Evolutionary conservation across 768 basidiomycete species (phyloP).

Genomic region (Dioszegia hungarica): DNA sequence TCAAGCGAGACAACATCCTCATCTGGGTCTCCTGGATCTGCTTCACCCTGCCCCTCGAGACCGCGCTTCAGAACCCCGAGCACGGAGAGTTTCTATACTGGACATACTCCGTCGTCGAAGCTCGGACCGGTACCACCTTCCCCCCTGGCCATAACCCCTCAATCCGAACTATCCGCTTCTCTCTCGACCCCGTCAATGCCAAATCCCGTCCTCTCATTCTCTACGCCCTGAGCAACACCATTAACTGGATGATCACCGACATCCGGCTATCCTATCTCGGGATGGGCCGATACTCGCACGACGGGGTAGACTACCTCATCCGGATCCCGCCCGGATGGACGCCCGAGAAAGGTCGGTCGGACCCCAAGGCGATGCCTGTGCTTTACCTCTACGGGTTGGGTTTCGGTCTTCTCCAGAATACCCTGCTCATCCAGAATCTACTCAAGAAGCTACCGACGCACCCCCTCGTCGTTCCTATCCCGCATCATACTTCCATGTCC

Average conservation of each 20-base stretch:
- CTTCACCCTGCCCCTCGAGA: conserved; percentile 64
- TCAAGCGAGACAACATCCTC: conserved; percentile 61
- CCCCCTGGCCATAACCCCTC: conserved; percentile 59
- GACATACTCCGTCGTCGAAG: conserved; percentile 62
- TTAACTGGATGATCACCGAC: conserved; percentile 30
- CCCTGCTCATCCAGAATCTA: conserved; percentile 54
- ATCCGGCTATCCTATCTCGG: conserved; percentile 38
- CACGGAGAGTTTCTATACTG: conserved; percentile 57
- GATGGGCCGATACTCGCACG: conserved; percentile 54
- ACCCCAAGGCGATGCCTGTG: conserved; percentile 55
- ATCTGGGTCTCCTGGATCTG: conserved; percentile 81
- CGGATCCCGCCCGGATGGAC: conserved; percentile 68
- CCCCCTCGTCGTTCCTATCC: conserved; percentile 71
- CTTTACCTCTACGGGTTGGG: conserved; percentile 87
- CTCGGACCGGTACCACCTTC: conserved; percentile 63
- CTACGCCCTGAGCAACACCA: conserved; percentile 42
- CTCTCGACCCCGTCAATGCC: conserved; percentile 66
- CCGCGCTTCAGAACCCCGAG: conserved; percentile 54
- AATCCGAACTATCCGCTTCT: conserved; percentile 61
- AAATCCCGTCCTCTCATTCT: conserved; percentile 55
- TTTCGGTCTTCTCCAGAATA: conserved; percentile 64
- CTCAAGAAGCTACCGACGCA: conserved; percentile 56
- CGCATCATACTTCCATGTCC: conserved; percentile 80
- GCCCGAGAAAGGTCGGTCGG: conserved; percentile 54
- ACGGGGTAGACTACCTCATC: conserved; percentile 75